phyloP scores from a whole-genome alignment of 1,284 basidiomycete genomes.

The Cryptococcus sp. region DNA sequence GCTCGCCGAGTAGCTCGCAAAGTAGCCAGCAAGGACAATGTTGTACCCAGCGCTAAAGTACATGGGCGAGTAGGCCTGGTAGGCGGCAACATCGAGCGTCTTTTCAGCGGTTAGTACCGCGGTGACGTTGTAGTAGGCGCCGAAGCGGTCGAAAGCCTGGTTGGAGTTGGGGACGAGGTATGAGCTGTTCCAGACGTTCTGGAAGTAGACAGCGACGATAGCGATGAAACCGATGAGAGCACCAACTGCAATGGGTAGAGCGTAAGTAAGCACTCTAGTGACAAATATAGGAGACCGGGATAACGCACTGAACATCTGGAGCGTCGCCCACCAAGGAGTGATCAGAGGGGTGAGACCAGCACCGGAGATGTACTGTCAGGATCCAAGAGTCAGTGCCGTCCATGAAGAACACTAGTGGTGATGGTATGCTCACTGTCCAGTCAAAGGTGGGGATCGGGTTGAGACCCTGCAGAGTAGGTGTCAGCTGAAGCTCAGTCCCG shows the following conservation, averaged over 20 bases:
- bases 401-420: neutral
- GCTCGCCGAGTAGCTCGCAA: conserved; percentile 13
- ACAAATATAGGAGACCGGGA: neutral
- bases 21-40: conserved; percentile 6
- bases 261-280: neutral
- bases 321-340: conserved; percentile 18
- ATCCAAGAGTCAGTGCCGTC: too few relatives aligned
- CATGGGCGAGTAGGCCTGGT: conserved; percentile 23
- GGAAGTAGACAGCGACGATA: conserved; percentile 11
- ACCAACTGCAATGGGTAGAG: neutral
- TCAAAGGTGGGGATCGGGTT: conserved; percentile 44
- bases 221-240: conserved; percentile 9
- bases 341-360: conserved; percentile 16
- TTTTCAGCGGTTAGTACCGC: conserved; percentile 23
- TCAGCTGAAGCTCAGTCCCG: neutral
- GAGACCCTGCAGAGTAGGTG: conserved; percentile 22
- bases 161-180: conserved; percentile 17
- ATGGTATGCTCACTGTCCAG: conserved; percentile 11
- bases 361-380: conserved; percentile 9
- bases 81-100: conserved; percentile 23
- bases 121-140: conserved; percentile 32
- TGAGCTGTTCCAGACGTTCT: conserved; percentile 10
- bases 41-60: conserved; percentile 16
- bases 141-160: conserved; percentile 15
- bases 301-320: conserved; percentile 56